phyloP scores from a whole-genome alignment of 164 flowering plant genomes.

The Magnolia kwangsiensis region DNA sequence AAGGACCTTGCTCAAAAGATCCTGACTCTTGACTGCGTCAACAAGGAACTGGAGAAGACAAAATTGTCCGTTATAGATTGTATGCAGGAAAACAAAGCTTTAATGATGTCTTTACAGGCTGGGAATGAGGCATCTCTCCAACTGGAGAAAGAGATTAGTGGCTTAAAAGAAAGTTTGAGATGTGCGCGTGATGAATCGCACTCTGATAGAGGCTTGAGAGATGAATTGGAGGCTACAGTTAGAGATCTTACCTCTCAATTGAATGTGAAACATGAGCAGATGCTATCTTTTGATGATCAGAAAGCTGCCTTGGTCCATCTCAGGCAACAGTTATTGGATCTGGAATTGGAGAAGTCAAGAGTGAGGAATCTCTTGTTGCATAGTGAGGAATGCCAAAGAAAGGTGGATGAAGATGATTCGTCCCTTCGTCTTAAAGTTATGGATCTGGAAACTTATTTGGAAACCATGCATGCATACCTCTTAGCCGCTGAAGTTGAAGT shows the following conservation, averaged over 20 bases:
- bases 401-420: conserved; percentile 32
- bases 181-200: conserved; percentile 40
- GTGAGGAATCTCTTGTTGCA: conserved; percentile 26
- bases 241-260: conserved; percentile 44
- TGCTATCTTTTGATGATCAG: conserved; percentile 34
- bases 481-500: conserved; percentile 56
- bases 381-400: conserved; percentile 27
- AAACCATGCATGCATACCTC: conserved; percentile 33
- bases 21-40: conserved; percentile 33
- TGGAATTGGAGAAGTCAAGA: conserved; percentile 49
- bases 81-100: conserved; percentile 33
- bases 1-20: conserved; percentile 42
- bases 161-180: conserved; percentile 36
- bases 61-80: conserved; percentile 28
- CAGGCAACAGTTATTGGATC: conserved; percentile 41
- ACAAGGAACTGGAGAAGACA: conserved; percentile 43
- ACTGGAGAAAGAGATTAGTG: conserved; percentile 43
- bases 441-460: conserved; percentile 42
- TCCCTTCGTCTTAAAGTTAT: conserved; percentile 19
- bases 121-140: conserved; percentile 40
- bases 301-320: conserved; percentile 40
- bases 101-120: conserved; percentile 36
- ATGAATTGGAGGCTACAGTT: conserved; percentile 39
- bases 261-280: conserved; percentile 37
- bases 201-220: conserved; percentile 42